These are phyloP conservation scores for Boletales sp. DNA, from an alignment of 768 basidiomycete species.

Conservation along the genomic window DNA sequence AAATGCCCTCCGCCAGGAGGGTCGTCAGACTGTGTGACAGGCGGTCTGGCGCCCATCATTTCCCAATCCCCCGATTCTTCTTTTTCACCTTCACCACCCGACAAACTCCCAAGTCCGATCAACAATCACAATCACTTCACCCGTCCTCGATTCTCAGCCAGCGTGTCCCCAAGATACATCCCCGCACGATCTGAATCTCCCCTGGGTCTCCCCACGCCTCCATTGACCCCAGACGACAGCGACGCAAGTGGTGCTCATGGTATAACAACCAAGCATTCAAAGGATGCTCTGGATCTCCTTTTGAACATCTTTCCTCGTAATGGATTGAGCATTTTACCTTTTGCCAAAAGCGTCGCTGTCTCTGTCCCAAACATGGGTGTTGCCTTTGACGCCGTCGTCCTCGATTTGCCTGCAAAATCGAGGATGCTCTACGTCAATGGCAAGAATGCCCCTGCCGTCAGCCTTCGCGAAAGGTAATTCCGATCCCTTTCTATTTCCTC, in stretches of 20 bases:
- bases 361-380: slow-evolving; percentile 64
- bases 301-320: slow-evolving; percentile 74
- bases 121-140: slow-evolving; percentile 16
- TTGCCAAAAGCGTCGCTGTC: slow-evolving; percentile 72
- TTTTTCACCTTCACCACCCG: slow-evolving; percentile 28
- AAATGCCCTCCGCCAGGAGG: slow-evolving; percentile 97
- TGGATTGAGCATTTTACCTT: slow-evolving; percentile 63
- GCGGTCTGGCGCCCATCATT: slow-evolving; percentile 69
- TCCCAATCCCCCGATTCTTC: slow-evolving; percentile 40
- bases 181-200: slow-evolving; percentile 37
- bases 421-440: slow-evolving; percentile 85
- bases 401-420: slow-evolving; percentile 64
- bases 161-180: slow-evolving; percentile 41
- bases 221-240: slow-evolving; percentile 72
- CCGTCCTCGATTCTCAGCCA: slow-evolving; percentile 22
- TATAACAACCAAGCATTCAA: slow-evolving; percentile 43
- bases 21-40: slow-evolving; percentile 96
- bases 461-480: slow-evolving; percentile 75
- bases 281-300: slow-evolving; percentile 73
- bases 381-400: slow-evolving; percentile 74
- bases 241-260: slow-evolving; percentile 41
- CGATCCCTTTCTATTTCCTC: slow-evolving; percentile 1
- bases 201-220: slow-evolving; percentile 59
- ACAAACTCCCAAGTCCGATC: slow-evolving; percentile 18
- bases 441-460: slow-evolving; percentile 75